Evolutionary conservation across 768 basidiomycete species (phyloP), one percentile per base, ranked within the genome.

Genomic region (Podaxis sp.): DNA sequence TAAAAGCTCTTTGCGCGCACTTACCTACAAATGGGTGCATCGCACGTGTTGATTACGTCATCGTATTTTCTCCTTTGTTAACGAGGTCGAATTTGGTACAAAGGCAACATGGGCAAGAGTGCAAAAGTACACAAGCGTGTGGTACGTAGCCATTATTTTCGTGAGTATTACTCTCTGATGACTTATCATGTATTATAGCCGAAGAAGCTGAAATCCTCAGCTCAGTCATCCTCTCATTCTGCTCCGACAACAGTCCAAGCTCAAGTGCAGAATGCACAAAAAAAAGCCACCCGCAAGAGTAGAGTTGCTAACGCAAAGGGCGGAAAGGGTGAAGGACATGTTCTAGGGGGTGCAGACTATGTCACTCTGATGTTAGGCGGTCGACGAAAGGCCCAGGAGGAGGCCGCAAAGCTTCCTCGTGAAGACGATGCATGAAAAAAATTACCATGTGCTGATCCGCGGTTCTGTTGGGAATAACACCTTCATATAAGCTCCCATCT

Each of bases 341-440:
- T 91, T 2, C 75, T 91, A 38, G 89, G 88, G 18, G 89, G 82
- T 18, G 90, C 87, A 32, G 91, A 93, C 71, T 93, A 92, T 68
- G 85, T 93, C 50, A 77, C 82, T 10, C 69, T 92, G 63, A 74
- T 90, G 77, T 77, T 86, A 78, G 89, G 90, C 16, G 78, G 89
- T n/a, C 76, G 90, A 62, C 79, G 80, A 66, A 89, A 82, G 68
- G 89, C 85, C 13, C 77, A 73, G 56, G 78, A 82, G 68, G 91
- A 91, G 71, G 89, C 87, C 5, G 68, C 76, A 46, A 91, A 88
- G 65, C 69, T 91, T 44, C 82, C 83, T 16, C 70, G 61, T 25
- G 65, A 68, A n/a, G 65, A 70, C 28, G 50, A 55, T 61, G 58
- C 14, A 57, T 53, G 61, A 59, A 51, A 21, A 37, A 18, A 23